Evolutionary conservation across 805 yeast genomes (phyloP).

Genomic region (Wickerhamiella occidentalis): DNA sequence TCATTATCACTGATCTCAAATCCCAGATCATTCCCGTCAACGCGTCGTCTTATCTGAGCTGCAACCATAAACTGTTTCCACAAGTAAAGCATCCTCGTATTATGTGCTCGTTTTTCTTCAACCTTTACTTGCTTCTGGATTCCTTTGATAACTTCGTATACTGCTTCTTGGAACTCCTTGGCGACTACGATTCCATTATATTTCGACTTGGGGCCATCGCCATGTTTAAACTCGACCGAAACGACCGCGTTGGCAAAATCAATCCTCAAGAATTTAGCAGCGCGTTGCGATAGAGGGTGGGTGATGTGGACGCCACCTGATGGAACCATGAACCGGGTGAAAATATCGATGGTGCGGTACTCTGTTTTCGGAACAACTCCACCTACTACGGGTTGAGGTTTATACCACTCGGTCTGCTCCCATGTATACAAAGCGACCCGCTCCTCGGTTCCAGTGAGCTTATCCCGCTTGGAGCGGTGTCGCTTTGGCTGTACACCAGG

Average conservation of each 20-base stretch:
- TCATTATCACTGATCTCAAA: constrained; percentile 4
- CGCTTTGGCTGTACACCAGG: constrained; percentile 55
- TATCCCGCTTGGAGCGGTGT: constrained; percentile 25
- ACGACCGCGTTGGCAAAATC: constrained; percentile 83
- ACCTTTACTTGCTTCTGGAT: constrained; percentile 37
- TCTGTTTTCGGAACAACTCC: constrained; percentile 66
- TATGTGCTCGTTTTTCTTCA: constrained; percentile 31
- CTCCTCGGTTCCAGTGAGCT: constrained; percentile 18
- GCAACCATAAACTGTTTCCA: constrained; percentile 30
- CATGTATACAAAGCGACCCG: constrained; percentile 47
- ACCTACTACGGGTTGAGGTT: constrained; percentile 51
- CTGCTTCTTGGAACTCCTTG: constrained; percentile 46
- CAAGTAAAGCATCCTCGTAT: constrained; percentile 29
- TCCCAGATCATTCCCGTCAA: constrained; percentile 21
- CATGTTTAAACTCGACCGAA: constrained; percentile 57
- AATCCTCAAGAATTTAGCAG: constrained; percentile 57
- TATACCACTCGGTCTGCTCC: constrained; percentile 60
- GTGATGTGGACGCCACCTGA: constrained; percentile 53
- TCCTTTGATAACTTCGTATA: constrained; percentile 38
- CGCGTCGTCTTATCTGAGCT: constrained; percentile 22
- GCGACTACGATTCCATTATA: constrained; percentile 71
- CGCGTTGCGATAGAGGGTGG: constrained; percentile 43
- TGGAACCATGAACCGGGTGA: constrained; percentile 72
- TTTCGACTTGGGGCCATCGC: constrained; percentile 37
- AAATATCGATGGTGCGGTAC: constrained; percentile 75